Percentiles rank a stretch among this genome's conserved stretches.
Conservation (phyloP, 768 basidiomycete species). For the Xanthoconium stramineum region DNA sequence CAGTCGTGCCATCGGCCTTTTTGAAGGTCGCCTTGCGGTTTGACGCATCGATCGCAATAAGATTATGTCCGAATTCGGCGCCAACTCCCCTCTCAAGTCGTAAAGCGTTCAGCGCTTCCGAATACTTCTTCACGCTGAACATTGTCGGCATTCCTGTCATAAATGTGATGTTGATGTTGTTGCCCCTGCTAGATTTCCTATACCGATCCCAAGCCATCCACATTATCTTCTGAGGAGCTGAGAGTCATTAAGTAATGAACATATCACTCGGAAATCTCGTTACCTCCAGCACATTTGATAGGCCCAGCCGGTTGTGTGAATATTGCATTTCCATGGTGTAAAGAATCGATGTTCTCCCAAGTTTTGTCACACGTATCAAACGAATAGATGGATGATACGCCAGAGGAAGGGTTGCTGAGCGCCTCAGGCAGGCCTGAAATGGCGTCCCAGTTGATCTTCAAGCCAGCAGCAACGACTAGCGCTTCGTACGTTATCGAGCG, state of each 20-base stretch:
- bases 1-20: conserved; percentile 62
- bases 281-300: conserved; percentile 92
- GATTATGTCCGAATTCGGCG: conserved; percentile 81
- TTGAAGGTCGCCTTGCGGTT: conserved; percentile 84
- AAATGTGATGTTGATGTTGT: conserved; percentile 67
- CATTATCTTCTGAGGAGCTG: conserved; percentile 90
- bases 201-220: conserved; percentile 95
- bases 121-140: conserved; percentile 97
- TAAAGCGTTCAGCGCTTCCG: conserved; percentile 76
- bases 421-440: conserved; percentile 74
- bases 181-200: conserved; percentile 53
- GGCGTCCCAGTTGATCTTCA: conserved; percentile 80
- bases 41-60: conserved; percentile 67
- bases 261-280: conserved; percentile 4
- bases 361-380: conserved; percentile 87
- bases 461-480: conserved; percentile 84
- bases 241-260: not conserved
- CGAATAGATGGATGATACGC: conserved; percentile 91
- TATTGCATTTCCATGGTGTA: conserved; percentile 77
- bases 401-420: conserved; percentile 69
- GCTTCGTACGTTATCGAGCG: conserved; percentile 75
- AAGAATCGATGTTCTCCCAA: conserved; percentile 76
- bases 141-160: conserved; percentile 91
- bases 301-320: conserved; percentile 94
- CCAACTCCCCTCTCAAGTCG: conserved; percentile 76